Evolutionary conservation across 345 rosid species (phyloP), one percentile per base, ranked within the genome.

Genomic region (Acer saccharum): DNA sequence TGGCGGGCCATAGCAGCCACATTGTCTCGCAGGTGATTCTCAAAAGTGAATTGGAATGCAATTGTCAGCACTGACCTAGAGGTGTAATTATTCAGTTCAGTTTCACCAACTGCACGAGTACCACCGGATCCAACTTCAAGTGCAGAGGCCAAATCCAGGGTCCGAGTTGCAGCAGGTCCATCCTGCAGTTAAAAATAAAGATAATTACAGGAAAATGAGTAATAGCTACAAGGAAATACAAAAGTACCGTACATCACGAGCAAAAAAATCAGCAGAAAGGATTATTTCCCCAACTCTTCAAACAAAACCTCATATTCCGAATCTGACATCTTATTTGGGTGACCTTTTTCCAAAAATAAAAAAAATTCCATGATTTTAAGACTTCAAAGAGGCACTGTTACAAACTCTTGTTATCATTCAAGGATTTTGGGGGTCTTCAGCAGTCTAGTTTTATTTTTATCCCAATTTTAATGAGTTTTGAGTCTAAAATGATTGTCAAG

Each of bases 1-100:
- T 93, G 98, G 54, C 97, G 97, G 61, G 99, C 99, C 98, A 95
- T 95, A 25, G 91, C 89, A 70, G 99, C 99, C 69, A 93, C 99
- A 70, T 81, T 92, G 78, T 95, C 98, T 75, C 85, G 90, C 73
- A 89, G 48, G 78, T 95, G 96, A 84, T 85, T 90, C 87, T 95
- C 99, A 71, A 88, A 95, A 55, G 88, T 83, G 72, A 93, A 95
- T 63, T 93, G 99, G 87, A 95, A 95, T 8, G 99, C 99, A 43
- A 95, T 90, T 55, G 99, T 95, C 80, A 95, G 76, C 29, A 95
- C 99, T 10, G 97, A 95, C 84, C 99, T 87, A 46, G 86, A 89
- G 86, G 86, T 90, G 68, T 86, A 90, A 71, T 76, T 86, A 78
- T 71, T 88, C 20, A 84, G 69, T 27, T 92, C 94, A 1, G 84